Evolutionary conservation across 192 early-diverging fungal species (phyloP).

Genomic region (Glomus cerebriforme): DNA sequence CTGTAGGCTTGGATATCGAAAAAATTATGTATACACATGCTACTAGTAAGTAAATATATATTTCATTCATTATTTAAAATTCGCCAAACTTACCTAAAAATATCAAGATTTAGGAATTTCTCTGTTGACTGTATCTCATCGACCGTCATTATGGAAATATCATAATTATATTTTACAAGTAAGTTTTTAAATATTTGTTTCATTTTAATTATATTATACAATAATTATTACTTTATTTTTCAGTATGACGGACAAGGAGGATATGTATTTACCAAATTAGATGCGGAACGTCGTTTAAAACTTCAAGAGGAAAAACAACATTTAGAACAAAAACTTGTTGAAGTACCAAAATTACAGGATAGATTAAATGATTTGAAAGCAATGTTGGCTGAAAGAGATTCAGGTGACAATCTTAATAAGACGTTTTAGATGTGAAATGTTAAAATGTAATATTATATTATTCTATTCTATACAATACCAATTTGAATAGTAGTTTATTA

Average conservation of each 20-base stretch:
- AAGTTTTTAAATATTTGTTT: background rate
- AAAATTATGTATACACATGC: slow-evolving; percentile 86
- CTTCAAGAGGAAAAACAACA: slow-evolving; percentile 91
- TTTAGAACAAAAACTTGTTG: slow-evolving; percentile 75
- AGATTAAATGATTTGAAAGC: slow-evolving; percentile 65
- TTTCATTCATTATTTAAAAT: background rate
- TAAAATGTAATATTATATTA: too few species aligned
- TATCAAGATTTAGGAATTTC: slow-evolving; percentile 75
- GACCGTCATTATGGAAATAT: slow-evolving; percentile 95
- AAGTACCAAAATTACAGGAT: slow-evolving; percentile 76
- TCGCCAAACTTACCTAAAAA: background rate
- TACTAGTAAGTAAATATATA: slow-evolving; percentile 41
- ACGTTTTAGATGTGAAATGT: too few species aligned
- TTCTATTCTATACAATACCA: too few species aligned
- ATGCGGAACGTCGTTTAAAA: slow-evolving; percentile 82
- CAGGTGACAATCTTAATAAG: background rate
- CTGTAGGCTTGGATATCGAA: slow-evolving; percentile 96
- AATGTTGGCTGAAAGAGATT: slow-evolving; percentile 46
- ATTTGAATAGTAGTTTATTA: too few species aligned
- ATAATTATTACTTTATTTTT: slow-evolving; percentile 61
- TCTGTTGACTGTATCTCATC: slow-evolving; percentile 92
- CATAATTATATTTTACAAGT: slow-evolving; percentile 66
- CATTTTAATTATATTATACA: background rate
- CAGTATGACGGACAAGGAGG: slow-evolving; percentile 97
- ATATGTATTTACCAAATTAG: slow-evolving; percentile 89